A percentile compares a stretch with the other conserved stretches of the same genome.
Evolutionary conservation across 2,329 filamentous ascomycete species (phyloP).

Genomic region (Cercospora sp.): DNA sequence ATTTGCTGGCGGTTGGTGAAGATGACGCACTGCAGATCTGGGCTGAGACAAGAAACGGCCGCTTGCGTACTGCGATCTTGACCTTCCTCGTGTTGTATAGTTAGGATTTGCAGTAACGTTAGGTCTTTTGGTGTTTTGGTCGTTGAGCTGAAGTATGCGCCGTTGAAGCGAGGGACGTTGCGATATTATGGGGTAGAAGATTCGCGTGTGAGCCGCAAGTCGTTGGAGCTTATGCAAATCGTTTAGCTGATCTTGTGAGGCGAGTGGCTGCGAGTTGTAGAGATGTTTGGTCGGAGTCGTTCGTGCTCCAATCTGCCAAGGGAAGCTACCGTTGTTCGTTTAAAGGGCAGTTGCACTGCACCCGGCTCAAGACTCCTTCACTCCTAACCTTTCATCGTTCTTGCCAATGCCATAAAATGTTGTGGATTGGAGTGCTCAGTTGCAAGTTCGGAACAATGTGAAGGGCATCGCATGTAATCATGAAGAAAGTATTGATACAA

Average conservation of each 20-base stretch:
- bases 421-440: neutral
- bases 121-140: neutral
- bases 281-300: neutral
- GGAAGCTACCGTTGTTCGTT: constrained; percentile 3
- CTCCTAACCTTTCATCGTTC: neutral
- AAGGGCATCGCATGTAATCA: neutral
- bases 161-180: neutral
- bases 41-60: neutral
- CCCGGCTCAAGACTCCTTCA: neutral
- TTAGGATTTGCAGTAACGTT: neutral
- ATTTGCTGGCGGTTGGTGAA: neutral
- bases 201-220: neutral
- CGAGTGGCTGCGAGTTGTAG: neutral
- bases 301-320: neutral
- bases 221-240: neutral
- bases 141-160: neutral
- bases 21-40: neutral
- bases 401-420: neutral
- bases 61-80: neutral
- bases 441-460: neutral
- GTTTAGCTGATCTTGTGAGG: neutral
- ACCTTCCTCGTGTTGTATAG: neutral
- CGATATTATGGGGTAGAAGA: neutral
- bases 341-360: neutral
- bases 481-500: constrained; percentile 8